Evolutionary conservation across 257 asterid genomes (phyloP), one percentile per base, ranked within the genome.

Genomic region (Nicotiana obtusifolia): DNA sequence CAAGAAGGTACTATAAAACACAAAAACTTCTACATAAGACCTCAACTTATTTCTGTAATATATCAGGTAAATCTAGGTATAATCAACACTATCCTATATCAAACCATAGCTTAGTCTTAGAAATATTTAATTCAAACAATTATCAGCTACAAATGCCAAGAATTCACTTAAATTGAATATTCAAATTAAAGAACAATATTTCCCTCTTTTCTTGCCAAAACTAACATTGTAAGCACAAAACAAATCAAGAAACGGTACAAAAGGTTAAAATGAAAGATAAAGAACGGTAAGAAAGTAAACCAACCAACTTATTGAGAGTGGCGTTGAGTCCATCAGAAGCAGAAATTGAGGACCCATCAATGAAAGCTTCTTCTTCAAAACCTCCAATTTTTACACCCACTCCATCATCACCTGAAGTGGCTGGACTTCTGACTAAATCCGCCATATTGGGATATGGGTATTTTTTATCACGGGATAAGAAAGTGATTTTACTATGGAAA

Each of bases 241-340:
- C 3, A 69, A 71, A 44, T 44, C 11, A 71, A 41, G 59, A 20
- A 37, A 35, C 28, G n/a, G 56, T 37, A 52, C 57, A 4, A 52
- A 13, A 1, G 19, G 57, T 52, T 52, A 52, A 52, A 52, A 52
- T 30, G 33, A 30, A 30, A 30, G 33, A 30, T 30, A 30, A 8
- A 13, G 59, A n/a, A 66, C 5, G 30, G 24, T 44, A 68, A 47
- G 10, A 44, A 71, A 71, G 14, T 22, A 52, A 73, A 81, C 83
- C 52, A n/a, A 81, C 83, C 83, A 67, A 81, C 37, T 66, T 81
- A 81, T 81, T 81, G 41, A 81, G 79, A 67, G 83, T 67, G 64
- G 79, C 67, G 30, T 81, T 47, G 16, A 81, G 10, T 22, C 83
- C 83, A 81, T 1, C 67, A 7, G 78, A 26, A 30, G 56, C 35